These are phyloP conservation scores for Suillus sp. DNA, from an alignment of 768 basidiomycete genomes.

Conservation along the genomic window DNA sequence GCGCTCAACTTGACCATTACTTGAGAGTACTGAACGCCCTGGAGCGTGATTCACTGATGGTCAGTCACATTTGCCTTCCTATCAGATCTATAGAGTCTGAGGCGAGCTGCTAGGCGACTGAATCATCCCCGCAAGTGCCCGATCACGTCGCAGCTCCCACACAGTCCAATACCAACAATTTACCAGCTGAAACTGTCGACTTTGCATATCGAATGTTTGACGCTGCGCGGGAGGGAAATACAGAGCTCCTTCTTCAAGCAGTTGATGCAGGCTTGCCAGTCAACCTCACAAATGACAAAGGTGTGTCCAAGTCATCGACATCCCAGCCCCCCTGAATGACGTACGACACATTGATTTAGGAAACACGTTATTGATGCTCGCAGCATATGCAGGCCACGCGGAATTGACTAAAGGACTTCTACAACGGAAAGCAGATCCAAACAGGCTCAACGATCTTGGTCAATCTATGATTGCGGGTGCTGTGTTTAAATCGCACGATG, in stretches of 20 bases:
- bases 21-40: neutral
- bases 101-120: conserved; percentile 6
- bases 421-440: conserved; percentile 60
- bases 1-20: too few species aligned
- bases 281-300: conserved; percentile 75
- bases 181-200: conserved; percentile 42
- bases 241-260: conserved; percentile 55
- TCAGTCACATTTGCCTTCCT: neutral
- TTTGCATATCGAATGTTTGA: conserved; percentile 76
- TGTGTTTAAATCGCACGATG: conserved; percentile 72
- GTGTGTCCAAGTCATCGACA: conserved; percentile 33
- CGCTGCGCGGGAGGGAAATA: conserved; percentile 64
- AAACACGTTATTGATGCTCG: conserved; percentile 79
- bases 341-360: conserved; percentile 40
- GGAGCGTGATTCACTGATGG: neutral
- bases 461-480: conserved; percentile 79
- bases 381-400: conserved; percentile 69
- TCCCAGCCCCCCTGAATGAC: conserved; percentile 5
- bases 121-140: neutral
- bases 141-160: neutral
- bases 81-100: neutral
- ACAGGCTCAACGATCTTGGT: conserved; percentile 67
- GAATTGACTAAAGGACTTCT: conserved; percentile 56
- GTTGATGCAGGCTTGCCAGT: conserved; percentile 69
- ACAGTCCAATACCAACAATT: conserved; percentile 12